phyloP scores from a whole-genome alignment of 345 rosid species.

The Psidium guajava region DNA sequence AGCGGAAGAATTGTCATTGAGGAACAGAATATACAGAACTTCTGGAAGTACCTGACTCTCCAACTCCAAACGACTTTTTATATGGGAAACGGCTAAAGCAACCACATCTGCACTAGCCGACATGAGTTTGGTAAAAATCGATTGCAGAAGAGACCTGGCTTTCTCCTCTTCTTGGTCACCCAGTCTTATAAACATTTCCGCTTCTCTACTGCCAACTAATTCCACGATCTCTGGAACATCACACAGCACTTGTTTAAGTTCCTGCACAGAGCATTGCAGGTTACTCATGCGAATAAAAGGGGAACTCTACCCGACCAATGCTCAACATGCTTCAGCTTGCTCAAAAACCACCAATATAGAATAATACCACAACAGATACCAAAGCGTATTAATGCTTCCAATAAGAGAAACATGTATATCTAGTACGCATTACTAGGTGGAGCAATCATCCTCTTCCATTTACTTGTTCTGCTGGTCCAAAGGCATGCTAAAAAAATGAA shows the following conservation, averaged over 20 bases:
- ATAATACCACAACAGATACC: not conserved
- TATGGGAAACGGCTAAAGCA: slow-evolving; percentile 34
- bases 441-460: not conserved
- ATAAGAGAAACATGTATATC: not conserved
- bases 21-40: not conserved
- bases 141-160: slow-evolving; percentile 50
- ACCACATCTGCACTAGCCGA: slow-evolving; percentile 64
- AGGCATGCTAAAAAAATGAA: not conserved
- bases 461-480: not conserved
- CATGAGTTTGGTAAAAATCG: slow-evolving; percentile 77
- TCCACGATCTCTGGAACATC: slow-evolving; percentile 77
- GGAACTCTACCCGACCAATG: not conserved
- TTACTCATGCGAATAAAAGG: not conserved
- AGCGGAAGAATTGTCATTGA: not conserved
- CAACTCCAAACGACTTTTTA: slow-evolving; percentile 50
- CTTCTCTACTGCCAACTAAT: slow-evolving; percentile 54
- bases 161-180: slow-evolving; percentile 36
- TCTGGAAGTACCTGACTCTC: slow-evolving; percentile 53
- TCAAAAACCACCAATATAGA: not conserved
- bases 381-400: not conserved
- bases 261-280: slow-evolving; percentile 32
- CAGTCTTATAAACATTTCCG: slow-evolving; percentile 32
- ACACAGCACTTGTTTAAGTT: slow-evolving; percentile 68
- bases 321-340: not conserved
- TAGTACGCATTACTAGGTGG: not conserved